phyloP scores from a whole-genome alignment of 352 stramenopile species.

The Chrysophaeum taylorii region DNA sequence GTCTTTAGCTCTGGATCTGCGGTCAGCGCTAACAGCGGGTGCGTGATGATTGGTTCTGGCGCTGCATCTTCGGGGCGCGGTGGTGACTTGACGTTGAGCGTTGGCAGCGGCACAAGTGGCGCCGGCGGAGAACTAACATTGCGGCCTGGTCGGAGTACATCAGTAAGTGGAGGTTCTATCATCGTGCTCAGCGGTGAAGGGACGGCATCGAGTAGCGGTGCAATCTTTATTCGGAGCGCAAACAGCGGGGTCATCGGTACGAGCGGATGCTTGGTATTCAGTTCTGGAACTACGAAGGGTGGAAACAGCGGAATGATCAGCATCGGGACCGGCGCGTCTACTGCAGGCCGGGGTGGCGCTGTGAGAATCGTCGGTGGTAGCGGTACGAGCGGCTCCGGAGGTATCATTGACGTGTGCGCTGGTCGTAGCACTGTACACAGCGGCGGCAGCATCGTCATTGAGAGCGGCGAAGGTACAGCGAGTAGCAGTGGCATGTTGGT shows the following conservation, averaged over 20 bases:
- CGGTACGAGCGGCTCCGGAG: not conserved
- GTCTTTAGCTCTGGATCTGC: constrained; percentile 17
- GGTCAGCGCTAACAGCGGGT: not conserved
- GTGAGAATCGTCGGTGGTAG: not conserved
- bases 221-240: not conserved
- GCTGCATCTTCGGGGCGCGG: not conserved
- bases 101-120: constrained; percentile 9
- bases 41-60: constrained; percentile 7
- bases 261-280: not conserved
- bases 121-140: not conserved
- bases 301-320: constrained; percentile 1
- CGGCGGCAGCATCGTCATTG: not conserved
- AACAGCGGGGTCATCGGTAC: not conserved
- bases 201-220: not conserved
- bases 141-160: not conserved
- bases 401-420: not conserved
- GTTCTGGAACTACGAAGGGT: not conserved
- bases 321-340: not conserved
- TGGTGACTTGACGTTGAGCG: not conserved
- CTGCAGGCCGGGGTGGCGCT: not conserved
- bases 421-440: not conserved
- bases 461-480: not conserved
- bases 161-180: not conserved
- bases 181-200: constrained; percentile 2
- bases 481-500: not conserved